phyloP scores from a whole-genome alignment of 371 early-diverging fungal species.

The Batkoa obscura region DNA sequence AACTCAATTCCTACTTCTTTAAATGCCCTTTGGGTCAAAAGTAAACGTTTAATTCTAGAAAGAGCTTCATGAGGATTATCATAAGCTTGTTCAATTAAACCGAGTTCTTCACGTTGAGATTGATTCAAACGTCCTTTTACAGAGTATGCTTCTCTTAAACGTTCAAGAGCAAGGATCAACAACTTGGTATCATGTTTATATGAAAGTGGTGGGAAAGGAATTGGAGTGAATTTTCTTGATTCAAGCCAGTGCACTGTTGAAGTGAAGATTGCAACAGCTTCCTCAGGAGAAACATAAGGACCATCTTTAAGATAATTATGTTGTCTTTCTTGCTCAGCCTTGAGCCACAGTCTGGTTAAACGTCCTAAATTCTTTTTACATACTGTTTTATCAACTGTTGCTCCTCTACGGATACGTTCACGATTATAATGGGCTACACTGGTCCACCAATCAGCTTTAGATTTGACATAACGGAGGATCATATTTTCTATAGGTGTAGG shows the following conservation, averaged over 20 bases:
- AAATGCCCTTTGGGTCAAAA: conserved; percentile 96
- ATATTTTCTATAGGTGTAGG: conserved; percentile 94
- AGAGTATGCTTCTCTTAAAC: conserved; percentile 86
- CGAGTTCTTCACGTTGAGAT: conserved; percentile 93
- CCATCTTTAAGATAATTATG: conserved; percentile 97
- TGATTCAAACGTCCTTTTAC: conserved; percentile 92
- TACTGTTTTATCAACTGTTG: conserved; percentile 98
- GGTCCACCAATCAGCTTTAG: conserved; percentile 99
- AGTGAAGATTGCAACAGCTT: conserved; percentile 94
- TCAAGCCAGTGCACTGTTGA: conserved; percentile 98
- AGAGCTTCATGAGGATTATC: conserved; percentile 93
- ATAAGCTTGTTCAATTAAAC: conserved; percentile 93
- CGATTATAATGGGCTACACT: conserved; percentile 94
- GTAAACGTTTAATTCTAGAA: conserved; percentile 82
- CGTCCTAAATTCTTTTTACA: conserved; percentile 96
- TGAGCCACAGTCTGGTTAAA: conserved; percentile 94
- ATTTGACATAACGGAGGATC: conserved; percentile 94
- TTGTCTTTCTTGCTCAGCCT: conserved; percentile 98
- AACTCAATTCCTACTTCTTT: conserved; percentile 98
- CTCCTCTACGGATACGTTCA: conserved; percentile 94
- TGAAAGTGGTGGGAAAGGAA: conserved; percentile 95
- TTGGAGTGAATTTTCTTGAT: conserved; percentile 89
- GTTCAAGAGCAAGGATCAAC: conserved; percentile 85
- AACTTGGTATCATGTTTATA: conserved; percentile 98
- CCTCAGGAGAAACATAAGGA: conserved; percentile 91